Conservation (phyloP, 192 early-diverging fungal species). For the Haplosporangium gracile region DNA sequence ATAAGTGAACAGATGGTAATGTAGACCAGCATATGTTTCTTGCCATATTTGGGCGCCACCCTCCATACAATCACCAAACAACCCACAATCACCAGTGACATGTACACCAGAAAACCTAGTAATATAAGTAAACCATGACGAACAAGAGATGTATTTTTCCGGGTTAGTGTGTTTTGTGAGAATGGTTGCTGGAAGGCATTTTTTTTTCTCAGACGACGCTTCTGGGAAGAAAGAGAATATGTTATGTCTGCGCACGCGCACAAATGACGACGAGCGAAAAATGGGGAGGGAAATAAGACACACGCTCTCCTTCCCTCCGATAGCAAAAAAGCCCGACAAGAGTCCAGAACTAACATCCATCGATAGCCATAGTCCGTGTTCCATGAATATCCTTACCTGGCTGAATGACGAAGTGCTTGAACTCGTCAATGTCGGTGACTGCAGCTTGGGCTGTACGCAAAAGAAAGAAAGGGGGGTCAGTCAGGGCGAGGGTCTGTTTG, state of each 20-base stretch:
- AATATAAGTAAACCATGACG: conserved; percentile 54
- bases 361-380: neutral
- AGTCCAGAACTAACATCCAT: neutral
- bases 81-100: conserved; percentile 56
- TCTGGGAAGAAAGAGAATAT: neutral
- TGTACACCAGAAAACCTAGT: conserved; percentile 61
- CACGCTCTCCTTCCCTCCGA: neutral
- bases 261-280: neutral
- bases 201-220: neutral
- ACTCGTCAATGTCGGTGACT: conserved; percentile 82
- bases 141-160: neutral
- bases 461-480: neutral
- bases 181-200: neutral
- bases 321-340: neutral
- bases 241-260: neutral
- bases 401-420: conserved; percentile 71
- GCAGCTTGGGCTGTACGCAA: conserved; percentile 64
- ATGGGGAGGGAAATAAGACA: neutral
- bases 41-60: conserved; percentile 70
- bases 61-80: conserved; percentile 64
- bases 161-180: neutral
- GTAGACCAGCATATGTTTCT: conserved; percentile 65
- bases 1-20: conserved; percentile 67
- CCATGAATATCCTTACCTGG: conserved; percentile 59
- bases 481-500: neutral